A percentile compares a stretch with the other conserved stretches of the same genome.
phyloP scores from a whole-genome alignment of 2,329 filamentous ascomycete species.

The Pseudocercospora macadamiae region DNA sequence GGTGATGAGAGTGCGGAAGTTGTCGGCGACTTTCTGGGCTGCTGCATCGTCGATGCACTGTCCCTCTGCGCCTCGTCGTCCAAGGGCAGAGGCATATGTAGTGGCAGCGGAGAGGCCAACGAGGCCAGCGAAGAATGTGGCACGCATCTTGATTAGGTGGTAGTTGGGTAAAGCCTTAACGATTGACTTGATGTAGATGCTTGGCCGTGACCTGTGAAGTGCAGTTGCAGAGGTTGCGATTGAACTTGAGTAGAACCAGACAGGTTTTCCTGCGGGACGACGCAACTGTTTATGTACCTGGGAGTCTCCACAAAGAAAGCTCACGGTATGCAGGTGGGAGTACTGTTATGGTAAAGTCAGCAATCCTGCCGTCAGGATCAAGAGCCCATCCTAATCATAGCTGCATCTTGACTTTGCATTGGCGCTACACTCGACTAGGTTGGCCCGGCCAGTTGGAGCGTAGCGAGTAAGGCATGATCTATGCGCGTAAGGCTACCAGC shows the following conservation, averaged over 20 bases:
- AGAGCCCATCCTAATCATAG: constrained; percentile 1
- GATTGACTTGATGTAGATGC: constrained; percentile 6
- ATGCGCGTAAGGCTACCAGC: not conserved
- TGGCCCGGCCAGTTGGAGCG: not conserved
- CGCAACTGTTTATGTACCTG: constrained; percentile 5
- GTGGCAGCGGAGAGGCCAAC: constrained; percentile 9
- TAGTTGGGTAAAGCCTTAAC: constrained; percentile 5
- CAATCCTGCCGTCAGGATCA: not conserved
- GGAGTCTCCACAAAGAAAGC: not conserved
- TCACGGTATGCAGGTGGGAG: not conserved
- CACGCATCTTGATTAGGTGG: constrained; percentile 15
- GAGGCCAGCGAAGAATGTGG: constrained; percentile 11
- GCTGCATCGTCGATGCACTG: constrained; percentile 15
- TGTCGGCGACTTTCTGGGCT: constrained; percentile 32
- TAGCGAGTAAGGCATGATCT: constrained; percentile 3
- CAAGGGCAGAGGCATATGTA: not conserved
- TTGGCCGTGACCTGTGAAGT: not conserved
- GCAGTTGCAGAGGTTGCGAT: not conserved
- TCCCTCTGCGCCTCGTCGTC: not conserved
- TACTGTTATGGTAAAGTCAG: not conserved
- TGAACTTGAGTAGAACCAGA: not conserved
- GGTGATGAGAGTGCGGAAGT: constrained; percentile 38
- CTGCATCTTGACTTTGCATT: constrained; percentile 3
- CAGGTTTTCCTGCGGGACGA: not conserved
- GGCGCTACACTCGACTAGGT: constrained; percentile 4